Conservation (phyloP, 2,329 filamentous ascomycete genomes). For the Arthrobotrys iridis region DNA sequence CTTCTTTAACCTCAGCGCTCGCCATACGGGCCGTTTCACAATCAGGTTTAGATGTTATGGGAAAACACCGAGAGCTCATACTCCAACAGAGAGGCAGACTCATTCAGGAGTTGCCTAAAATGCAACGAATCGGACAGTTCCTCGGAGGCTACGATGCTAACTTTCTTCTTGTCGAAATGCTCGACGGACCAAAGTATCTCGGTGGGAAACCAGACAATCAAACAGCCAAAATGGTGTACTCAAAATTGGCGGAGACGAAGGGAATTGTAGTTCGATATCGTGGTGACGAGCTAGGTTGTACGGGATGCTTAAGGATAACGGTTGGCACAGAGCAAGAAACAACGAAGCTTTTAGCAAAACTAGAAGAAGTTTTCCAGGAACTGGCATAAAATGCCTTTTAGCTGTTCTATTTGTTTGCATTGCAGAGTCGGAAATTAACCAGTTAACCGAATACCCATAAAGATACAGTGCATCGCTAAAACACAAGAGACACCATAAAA, state of each 20-base stretch:
- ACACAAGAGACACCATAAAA: not conserved
- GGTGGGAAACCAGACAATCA: constrained; percentile 79
- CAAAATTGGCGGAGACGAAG: constrained; percentile 81
- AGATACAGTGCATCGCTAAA: not conserved
- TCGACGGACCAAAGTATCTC: constrained; percentile 69
- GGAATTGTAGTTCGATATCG: constrained; percentile 94
- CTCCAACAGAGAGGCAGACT: constrained; percentile 80
- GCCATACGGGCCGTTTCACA: constrained; percentile 76
- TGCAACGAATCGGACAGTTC: constrained; percentile 82
- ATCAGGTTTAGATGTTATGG: constrained; percentile 78
- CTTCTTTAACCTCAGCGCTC: constrained; percentile 83
- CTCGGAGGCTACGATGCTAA: constrained; percentile 84
- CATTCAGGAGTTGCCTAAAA: constrained; percentile 74
- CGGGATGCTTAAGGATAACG: constrained; percentile 88
- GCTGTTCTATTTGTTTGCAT: not conserved
- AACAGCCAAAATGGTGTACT: constrained; percentile 81
- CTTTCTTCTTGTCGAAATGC: constrained; percentile 89
- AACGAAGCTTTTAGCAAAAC: constrained; percentile 76
- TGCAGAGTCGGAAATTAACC: not conserved
- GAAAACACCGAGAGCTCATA: constrained; percentile 74
- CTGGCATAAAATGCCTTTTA: no score
- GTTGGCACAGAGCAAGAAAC: constrained; percentile 91
- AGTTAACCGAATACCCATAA: not conserved
- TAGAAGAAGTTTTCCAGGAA: constrained; percentile 67
- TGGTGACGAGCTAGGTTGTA: constrained; percentile 89